Conservation (phyloP, 2,329 filamentous ascomycete species). For the Penicillium sp. region DNA sequence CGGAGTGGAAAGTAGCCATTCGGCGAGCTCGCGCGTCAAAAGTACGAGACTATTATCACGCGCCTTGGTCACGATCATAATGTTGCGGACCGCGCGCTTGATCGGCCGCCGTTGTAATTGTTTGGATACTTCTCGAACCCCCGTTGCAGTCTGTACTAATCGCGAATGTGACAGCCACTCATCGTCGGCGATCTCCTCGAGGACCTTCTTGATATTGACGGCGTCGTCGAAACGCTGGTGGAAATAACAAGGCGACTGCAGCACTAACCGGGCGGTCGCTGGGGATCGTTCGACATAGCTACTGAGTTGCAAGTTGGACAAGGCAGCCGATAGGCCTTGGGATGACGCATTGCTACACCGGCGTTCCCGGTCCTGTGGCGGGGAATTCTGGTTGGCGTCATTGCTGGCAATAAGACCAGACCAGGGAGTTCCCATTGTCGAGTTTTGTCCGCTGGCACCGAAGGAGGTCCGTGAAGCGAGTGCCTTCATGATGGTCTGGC, state of each 20-base stretch:
- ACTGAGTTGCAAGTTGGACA: slow-evolving; percentile 52
- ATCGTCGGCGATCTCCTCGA: slow-evolving; percentile 87
- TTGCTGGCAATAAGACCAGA: slow-evolving; percentile 58
- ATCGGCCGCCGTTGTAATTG: slow-evolving; percentile 91
- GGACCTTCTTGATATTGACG: slow-evolving; percentile 89
- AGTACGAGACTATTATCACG: slow-evolving; percentile 91
- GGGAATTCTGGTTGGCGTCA: slow-evolving; percentile 15
- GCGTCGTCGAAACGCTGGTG: slow-evolving; percentile 96
- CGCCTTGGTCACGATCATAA: slow-evolving; percentile 99
- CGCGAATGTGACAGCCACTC: slow-evolving; percentile 92
- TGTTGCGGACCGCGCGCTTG: slow-evolving; percentile 84
- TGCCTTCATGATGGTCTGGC: slow-evolving; percentile 81
- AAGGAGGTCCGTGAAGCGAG: slow-evolving; percentile 60
- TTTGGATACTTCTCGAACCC: slow-evolving; percentile 92
- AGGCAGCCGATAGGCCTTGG: slow-evolving; percentile 63
- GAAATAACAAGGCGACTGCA: slow-evolving; percentile 96
- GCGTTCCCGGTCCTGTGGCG: slow-evolving; percentile 28
- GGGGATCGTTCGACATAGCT: slow-evolving; percentile 46
- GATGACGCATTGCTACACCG: slow-evolving; percentile 51
- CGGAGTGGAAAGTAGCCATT: slow-evolving; percentile 85
- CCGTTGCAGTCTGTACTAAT: slow-evolving; percentile 90
- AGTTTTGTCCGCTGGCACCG: slow-evolving; percentile 52
- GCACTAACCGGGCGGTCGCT: slow-evolving; percentile 56
- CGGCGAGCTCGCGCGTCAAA: slow-evolving; percentile 81
- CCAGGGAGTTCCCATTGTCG: slow-evolving; percentile 60